phyloP scores from a whole-genome alignment of 2,329 filamentous ascomycete species.

The Colletotrichum endophyticum region DNA sequence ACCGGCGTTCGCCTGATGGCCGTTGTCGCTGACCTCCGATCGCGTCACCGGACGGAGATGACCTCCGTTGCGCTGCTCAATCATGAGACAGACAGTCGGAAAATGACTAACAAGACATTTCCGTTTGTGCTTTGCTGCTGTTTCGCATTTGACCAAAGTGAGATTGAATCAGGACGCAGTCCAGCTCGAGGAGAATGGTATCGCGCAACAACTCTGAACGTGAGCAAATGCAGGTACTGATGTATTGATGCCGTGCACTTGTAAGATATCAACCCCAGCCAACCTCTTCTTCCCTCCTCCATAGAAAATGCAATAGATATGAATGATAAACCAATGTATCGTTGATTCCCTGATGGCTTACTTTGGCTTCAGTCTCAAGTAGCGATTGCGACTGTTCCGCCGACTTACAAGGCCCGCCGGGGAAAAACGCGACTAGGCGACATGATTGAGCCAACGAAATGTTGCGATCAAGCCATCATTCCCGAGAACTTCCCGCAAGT shows the following conservation, averaged over 20 bases:
- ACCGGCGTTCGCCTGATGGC: neutral
- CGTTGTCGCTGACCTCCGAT: neutral
- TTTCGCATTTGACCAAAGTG: neutral
- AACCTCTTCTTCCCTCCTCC: neutral
- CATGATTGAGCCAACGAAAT: neutral
- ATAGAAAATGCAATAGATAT: neutral
- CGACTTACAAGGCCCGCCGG: neutral
- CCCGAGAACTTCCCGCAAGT: neutral
- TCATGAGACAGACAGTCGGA: neutral
- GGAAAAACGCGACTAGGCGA: neutral
- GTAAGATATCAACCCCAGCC: fast-evolving
- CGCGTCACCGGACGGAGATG: neutral
- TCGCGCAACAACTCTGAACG: neutral
- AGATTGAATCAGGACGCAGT: neutral
- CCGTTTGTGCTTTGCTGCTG: neutral
- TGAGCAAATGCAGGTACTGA: fast-evolving
- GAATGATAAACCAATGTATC: neutral
- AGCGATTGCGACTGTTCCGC: neutral
- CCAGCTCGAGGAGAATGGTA: neutral
- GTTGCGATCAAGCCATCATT: neutral
- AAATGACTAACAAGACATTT: neutral
- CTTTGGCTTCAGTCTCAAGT: neutral
- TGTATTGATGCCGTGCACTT: neutral
- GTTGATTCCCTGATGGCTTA: neutral
- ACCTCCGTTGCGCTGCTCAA: neutral